A percentile compares a stretch with the other conserved stretches of the same genome.
Evolutionary conservation across 257 asterid species (phyloP).

Genomic region (Vinca minor): DNA sequence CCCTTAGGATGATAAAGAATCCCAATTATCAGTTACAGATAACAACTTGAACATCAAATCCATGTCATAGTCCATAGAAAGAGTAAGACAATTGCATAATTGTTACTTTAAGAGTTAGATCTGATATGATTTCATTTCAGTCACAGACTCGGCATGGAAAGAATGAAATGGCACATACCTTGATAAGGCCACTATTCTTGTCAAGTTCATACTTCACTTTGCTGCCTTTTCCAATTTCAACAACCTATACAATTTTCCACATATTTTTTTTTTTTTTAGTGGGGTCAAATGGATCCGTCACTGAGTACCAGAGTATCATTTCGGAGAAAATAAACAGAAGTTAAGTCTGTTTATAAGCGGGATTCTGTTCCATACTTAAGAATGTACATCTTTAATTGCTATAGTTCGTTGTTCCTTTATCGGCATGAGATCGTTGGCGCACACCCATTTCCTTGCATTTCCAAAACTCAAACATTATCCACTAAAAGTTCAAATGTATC

Average conservation of each 20-base stretch:
- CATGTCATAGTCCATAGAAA: background rate
- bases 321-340: too few relatives aligned
- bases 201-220: slow-evolving; percentile 94
- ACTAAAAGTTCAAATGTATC: too few relatives aligned
- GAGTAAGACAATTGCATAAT: background rate
- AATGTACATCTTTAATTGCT: too few relatives aligned
- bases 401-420: too few relatives aligned
- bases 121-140: background rate
- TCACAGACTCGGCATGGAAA: background rate
- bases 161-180: slow-evolving; percentile 31
- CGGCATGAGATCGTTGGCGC: too few relatives aligned
- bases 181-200: slow-evolving; percentile 81
- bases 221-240: slow-evolving; percentile 87
- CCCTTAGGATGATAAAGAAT: background rate
- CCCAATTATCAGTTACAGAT: background rate
- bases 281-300: too few relatives aligned
- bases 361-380: too few relatives aligned
- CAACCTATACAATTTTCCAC: slow-evolving; percentile 45
- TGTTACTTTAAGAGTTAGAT: background rate
- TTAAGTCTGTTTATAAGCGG: too few relatives aligned
- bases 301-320: too few relatives aligned
- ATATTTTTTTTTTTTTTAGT: too few relatives aligned
- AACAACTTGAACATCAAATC: background rate
- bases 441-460: too few relatives aligned
- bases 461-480: too few relatives aligned